Percentiles rank a stretch among this genome's conserved stretches.
phyloP scores from a whole-genome alignment of 2,329 filamentous ascomycete genomes.

The Dothideomycetidae sp. region DNA sequence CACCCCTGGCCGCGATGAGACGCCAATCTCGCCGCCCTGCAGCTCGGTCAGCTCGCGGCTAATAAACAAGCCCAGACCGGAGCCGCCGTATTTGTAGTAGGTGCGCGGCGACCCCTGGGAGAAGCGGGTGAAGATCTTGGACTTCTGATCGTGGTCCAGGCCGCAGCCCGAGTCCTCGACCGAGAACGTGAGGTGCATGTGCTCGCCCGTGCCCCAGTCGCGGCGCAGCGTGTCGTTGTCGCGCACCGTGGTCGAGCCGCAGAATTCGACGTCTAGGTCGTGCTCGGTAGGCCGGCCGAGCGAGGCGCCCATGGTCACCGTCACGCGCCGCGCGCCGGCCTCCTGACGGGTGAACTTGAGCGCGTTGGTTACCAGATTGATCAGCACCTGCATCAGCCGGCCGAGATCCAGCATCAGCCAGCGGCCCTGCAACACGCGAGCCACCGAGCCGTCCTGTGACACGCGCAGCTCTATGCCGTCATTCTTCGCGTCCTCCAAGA shows the following conservation, averaged over 20 bases:
- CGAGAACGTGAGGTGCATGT: conserved; percentile 14
- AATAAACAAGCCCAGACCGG: conserved; percentile 56
- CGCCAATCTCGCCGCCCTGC: conserved; percentile 56
- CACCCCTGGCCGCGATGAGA: conserved; percentile 41
- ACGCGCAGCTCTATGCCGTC: conserved; percentile 15
- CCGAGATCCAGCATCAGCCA: conserved; percentile 15
- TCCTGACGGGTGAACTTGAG: conserved; percentile 18
- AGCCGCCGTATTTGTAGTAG: conserved; percentile 55
- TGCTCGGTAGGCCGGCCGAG: conserved; percentile 10
- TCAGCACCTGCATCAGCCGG: conserved; percentile 17
- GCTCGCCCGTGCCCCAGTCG: neutral
- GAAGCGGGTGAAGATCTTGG: conserved; percentile 51
- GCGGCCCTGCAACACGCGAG: conserved; percentile 9
- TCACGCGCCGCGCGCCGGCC: conserved; percentile 11
- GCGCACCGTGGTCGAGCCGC: conserved; percentile 11
- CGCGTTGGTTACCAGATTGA: conserved; percentile 19
- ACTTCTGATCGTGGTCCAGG: conserved; percentile 23
- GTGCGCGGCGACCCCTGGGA: conserved; percentile 52
- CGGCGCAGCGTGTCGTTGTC: conserved; percentile 9
- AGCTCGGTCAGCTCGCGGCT: conserved; percentile 53
- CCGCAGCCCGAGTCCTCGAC: conserved; percentile 23
- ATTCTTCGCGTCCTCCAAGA: conserved; percentile 19
- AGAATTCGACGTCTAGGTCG: conserved; percentile 13
- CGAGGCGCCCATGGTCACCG: conserved; percentile 13
- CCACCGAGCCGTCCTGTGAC: conserved; percentile 3